Percentiles rank a stretch among this genome's conserved stretches.
These are phyloP conservation scores for Simplicillium aogashimaense DNA, from an alignment of 2,329 filamentous ascomycete species.

Conservation along the genomic window DNA sequence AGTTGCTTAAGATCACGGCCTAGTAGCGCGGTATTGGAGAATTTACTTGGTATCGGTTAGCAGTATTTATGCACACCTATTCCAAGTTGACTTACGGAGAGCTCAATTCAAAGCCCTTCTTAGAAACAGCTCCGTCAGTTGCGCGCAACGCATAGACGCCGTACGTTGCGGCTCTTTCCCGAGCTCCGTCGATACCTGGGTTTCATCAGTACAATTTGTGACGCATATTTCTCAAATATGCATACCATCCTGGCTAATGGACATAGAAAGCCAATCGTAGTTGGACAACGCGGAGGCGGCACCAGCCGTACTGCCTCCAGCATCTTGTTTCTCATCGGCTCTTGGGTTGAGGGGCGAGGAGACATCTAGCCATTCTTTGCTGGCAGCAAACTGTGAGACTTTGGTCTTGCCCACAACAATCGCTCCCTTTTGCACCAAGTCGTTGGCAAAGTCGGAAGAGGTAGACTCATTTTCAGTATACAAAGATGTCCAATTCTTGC, in stretches of 20 bases:
- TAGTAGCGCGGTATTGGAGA: slow-evolving; percentile 12
- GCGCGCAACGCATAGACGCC: slow-evolving; percentile 20
- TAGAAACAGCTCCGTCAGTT: slow-evolving; percentile 8
- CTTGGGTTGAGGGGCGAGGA: slow-evolving; percentile 32
- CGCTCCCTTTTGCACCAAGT: slow-evolving; percentile 50
- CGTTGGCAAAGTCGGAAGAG: slow-evolving; percentile 41
- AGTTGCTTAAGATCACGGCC: slow-evolving; percentile 16
- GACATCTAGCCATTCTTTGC: slow-evolving; percentile 29
- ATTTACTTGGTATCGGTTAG: slow-evolving; percentile 6
- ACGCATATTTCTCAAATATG: background rate
- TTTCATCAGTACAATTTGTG: slow-evolving; percentile 11
- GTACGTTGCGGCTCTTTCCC: slow-evolving; percentile 11
- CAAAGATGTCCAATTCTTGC: slow-evolving; percentile 45
- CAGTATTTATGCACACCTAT: background rate
- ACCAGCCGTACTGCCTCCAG: slow-evolving; percentile 25
- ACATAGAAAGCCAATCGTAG: slow-evolving; percentile 30
- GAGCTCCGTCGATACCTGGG: slow-evolving; percentile 10
- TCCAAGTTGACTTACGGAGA: slow-evolving; percentile 11
- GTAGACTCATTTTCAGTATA: slow-evolving; percentile 29
- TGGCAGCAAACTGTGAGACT: slow-evolving; percentile 33
- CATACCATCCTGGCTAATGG: slow-evolving; percentile 26
- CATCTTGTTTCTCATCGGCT: slow-evolving; percentile 34
- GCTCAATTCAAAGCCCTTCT: slow-evolving; percentile 6
- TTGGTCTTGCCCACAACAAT: slow-evolving; percentile 44
- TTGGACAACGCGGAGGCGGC: slow-evolving; percentile 24